Evolutionary conservation across 345 rosid species (phyloP).

Genomic region (Salix brachista): DNA sequence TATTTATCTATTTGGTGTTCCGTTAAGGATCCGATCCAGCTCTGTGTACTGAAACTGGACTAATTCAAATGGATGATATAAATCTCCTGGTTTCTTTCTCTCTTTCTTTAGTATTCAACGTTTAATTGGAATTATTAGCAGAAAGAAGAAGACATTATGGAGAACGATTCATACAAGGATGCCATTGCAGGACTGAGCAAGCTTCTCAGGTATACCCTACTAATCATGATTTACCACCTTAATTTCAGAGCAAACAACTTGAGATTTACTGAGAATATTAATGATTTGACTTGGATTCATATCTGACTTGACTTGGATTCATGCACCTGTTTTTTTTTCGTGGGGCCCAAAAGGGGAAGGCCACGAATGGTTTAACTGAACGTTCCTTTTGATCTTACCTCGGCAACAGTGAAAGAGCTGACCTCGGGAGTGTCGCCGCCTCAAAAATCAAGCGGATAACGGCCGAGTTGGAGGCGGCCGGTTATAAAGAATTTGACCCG

Average conservation of each 20-base stretch:
- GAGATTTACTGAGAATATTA: background rate
- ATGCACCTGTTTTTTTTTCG: background rate
- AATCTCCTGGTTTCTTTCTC: background rate
- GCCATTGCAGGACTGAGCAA: conserved; percentile 73
- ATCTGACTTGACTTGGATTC: background rate
- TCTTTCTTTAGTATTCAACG: background rate
- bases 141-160: conserved; percentile 45
- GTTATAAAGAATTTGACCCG: conserved; percentile 44
- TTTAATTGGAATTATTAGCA: background rate
- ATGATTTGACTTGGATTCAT: background rate
- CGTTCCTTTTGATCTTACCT: background rate
- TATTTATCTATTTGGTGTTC: background rate
- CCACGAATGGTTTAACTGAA: conserved; percentile 1
- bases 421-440: conserved; percentile 69
- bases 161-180: conserved; percentile 51
- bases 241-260: background rate
- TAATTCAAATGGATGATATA: background rate
- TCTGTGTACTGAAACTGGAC: background rate
- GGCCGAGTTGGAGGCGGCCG: conserved; percentile 58
- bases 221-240: background rate
- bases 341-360: background rate
- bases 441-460: conserved; percentile 74
- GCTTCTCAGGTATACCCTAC: conserved; percentile 63
- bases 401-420: conserved; percentile 52
- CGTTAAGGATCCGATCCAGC: background rate